Evolutionary conservation across 345 rosid genomes (phyloP), one percentile per base, ranked within the genome.

Genomic region (Eucalyptus erythrocorys): DNA sequence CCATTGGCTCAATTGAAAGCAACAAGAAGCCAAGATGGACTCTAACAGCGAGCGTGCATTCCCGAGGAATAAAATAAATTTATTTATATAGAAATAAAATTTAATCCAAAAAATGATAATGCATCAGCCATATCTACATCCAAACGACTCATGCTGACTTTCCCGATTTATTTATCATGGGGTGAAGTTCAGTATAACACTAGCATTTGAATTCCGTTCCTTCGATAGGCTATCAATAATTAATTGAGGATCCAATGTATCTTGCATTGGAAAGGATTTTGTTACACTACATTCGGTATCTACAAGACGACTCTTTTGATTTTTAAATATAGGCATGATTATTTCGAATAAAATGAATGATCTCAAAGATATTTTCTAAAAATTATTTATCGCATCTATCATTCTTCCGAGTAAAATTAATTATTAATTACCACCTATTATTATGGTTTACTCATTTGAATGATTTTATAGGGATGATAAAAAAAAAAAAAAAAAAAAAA

Each of bases 341-440:
- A 21, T 55, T 55, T 22, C 0, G 1, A 24, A 55, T 22, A 55
- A 55, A 55, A 55, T 55, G 13, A 55, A 55, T 55, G 13, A 55
- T 22, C 27, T 8, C 6, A 4, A 55, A 24, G 24, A 4, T 55
- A 24, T 55, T 4, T 55, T 22, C 30, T 55, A 24, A 24, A 10
- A 22, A 4, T 55, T 10, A 22, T 55, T 55, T 55, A 22, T 4
- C 6, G 13, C 30, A 55, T 55, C 61, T 24, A 5, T 59, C 32
- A 27, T 59, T 5, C n/a, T 59, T 27, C 8, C 27, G 27, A 59
- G 27, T 26, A 4, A 59, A 27, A 59, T 59, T 27, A 59, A 27
- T 27, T 59, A 32, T 59, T 0, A 59, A 59, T 2, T 4, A 6
- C 0, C 12, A 0, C 15, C n/a, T 59, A 59, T 12, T 64, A n/a